phyloP scores from a whole-genome alignment of 2,329 filamentous ascomycete genomes.

The Stagonosporopsis vannaccii region DNA sequence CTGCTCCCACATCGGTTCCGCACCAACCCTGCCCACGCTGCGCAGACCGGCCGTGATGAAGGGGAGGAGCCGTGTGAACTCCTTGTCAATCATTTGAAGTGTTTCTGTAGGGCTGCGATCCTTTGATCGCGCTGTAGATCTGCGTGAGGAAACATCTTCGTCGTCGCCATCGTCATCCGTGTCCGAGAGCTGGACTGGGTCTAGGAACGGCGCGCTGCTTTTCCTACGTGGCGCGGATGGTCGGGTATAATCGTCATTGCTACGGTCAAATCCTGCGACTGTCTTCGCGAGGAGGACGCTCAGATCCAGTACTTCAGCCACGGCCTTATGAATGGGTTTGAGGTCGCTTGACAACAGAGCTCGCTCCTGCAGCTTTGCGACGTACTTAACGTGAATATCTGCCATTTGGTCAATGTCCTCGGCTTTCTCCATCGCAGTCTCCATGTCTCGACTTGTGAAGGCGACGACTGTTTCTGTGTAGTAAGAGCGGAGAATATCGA shows the following conservation, averaged over 20 bases:
- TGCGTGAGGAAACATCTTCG: conserved; percentile 3
- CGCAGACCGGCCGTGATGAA: conserved; percentile 78
- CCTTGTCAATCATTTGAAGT: conserved; percentile 64
- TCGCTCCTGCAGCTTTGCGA: conserved; percentile 69
- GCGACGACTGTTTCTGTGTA: conserved; percentile 75
- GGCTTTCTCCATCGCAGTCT: conserved; percentile 63
- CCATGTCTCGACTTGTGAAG: conserved; percentile 65
- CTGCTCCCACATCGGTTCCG: conserved; percentile 78
- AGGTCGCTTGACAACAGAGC: conserved; percentile 74
- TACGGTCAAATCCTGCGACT: conserved; percentile 50
- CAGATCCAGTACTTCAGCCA: conserved; percentile 80
- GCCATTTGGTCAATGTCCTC: conserved; percentile 85
- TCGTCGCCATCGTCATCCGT: conserved; percentile 34
- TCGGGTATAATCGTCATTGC: not conserved
- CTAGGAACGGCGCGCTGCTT: conserved; percentile 23
- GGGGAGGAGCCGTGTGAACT: conserved; percentile 70
- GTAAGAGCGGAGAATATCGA: conserved; percentile 76
- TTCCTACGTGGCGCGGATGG: conserved; percentile 23
- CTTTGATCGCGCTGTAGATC: not conserved
- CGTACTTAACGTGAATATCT: conserved; percentile 68
- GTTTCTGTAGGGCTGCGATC: conserved; percentile 43
- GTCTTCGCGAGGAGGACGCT: conserved; percentile 71
- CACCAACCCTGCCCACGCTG: conserved; percentile 76
- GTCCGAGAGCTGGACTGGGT: conserved; percentile 35
- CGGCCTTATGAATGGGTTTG: conserved; percentile 72